These are phyloP conservation scores for Chloranthus sessilifolius DNA, from an alignment of 164 flowering plant species.

Conservation along the genomic window DNA sequence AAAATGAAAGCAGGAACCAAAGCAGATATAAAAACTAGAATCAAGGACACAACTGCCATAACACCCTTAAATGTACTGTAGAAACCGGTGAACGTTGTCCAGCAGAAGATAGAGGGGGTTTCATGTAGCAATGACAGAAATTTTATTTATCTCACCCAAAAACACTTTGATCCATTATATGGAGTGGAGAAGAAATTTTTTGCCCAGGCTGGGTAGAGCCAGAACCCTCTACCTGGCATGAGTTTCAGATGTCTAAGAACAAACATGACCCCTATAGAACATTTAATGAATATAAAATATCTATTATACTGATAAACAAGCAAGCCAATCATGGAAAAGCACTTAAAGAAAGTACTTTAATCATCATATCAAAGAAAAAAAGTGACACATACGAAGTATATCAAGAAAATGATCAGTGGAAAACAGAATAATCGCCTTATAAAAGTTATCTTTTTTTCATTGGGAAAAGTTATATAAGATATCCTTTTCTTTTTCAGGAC, in stretches of 20 bases:
- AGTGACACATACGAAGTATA: no score
- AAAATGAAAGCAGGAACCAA: neutral
- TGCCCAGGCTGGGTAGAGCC: slow-evolving; percentile 34
- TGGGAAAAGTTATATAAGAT: no score
- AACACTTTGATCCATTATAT: slow-evolving; percentile 49
- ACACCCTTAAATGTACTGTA: slow-evolving; percentile 25
- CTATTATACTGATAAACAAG: no score
- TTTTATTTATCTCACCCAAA: slow-evolving; percentile 56
- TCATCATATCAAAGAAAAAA: no score
- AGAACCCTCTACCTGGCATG: slow-evolving; percentile 45
- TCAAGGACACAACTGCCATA: slow-evolving; percentile 43
- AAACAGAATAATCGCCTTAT: no score
- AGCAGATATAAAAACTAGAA: neutral
- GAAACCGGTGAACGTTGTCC: slow-evolving; percentile 35
- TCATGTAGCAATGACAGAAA: slow-evolving; percentile 30
- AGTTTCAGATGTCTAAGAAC: slow-evolving; percentile 26
- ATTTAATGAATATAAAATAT: no score
- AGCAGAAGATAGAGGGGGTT: slow-evolving; percentile 43
- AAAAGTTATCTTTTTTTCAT: no score
- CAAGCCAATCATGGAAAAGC: no score
- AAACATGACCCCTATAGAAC: no score
- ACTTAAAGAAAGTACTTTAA: no score
- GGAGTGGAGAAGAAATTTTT: slow-evolving; percentile 51
- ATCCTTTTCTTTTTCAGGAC: no score
- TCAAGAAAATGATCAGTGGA: no score